A percentile compares a stretch with the other conserved stretches of the same genome.
phyloP scores from a whole-genome alignment of 2,329 filamentous ascomycete genomes.

The Apiospora koreana region DNA sequence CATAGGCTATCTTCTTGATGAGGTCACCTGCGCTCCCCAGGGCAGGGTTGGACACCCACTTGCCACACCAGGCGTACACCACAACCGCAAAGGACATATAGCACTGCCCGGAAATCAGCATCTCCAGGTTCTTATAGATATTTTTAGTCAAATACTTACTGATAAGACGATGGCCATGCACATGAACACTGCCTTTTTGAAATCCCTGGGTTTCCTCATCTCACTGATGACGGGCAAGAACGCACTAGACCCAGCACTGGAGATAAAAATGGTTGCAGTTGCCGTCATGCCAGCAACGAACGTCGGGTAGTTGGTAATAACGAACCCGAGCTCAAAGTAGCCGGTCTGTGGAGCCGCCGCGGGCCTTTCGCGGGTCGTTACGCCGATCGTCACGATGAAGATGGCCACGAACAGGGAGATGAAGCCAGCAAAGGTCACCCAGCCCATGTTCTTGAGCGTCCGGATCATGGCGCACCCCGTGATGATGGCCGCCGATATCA shows the following conservation, averaged over 20 bases:
- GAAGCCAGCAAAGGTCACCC: conserved; percentile 63
- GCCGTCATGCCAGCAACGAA: conserved; percentile 61
- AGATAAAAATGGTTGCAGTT: conserved; percentile 58
- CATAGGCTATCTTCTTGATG: conserved; percentile 64
- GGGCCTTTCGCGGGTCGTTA: conserved; percentile 56
- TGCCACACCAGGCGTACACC: conserved; percentile 62
- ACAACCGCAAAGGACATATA: conserved; percentile 62
- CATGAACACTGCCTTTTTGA: conserved; percentile 57
- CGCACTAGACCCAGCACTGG: conserved; percentile 57
- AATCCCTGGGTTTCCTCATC: conserved; percentile 60
- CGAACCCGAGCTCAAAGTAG: conserved; percentile 58
- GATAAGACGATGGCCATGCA: conserved; percentile 32
- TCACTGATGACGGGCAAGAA: conserved; percentile 66
- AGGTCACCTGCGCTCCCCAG: conserved; percentile 60
- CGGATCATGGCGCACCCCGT: conserved; percentile 49
- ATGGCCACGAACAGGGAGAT: conserved; percentile 57
- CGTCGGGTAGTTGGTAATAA: conserved; percentile 52
- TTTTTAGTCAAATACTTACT: conserved; percentile 24
- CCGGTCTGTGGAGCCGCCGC: conserved; percentile 60
- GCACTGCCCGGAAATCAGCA: not conserved
- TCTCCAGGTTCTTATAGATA: not conserved
- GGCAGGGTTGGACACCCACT: conserved; percentile 63
- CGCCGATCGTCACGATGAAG: conserved; percentile 57
- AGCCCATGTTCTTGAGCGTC: conserved; percentile 61
- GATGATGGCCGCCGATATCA: conserved; percentile 50